These are phyloP conservation scores for Malassezia psittaci DNA, from an alignment of 1,284 basidiomycete species.

Conservation along the genomic window DNA sequence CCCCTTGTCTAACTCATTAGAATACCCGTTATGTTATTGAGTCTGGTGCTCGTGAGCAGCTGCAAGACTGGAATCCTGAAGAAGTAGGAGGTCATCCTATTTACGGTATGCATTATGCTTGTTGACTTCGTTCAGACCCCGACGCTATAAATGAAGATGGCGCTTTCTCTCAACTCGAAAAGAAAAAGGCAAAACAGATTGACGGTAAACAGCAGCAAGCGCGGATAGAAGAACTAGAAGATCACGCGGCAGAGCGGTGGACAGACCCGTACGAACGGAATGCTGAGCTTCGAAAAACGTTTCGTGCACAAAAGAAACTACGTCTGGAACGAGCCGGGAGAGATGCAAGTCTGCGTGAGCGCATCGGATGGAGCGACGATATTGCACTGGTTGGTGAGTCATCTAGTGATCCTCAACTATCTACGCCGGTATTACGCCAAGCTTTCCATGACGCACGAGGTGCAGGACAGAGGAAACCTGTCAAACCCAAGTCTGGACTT, in stretches of 20 bases:
- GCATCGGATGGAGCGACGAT: slow-evolving; percentile 33
- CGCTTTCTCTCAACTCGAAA: slow-evolving; percentile 77
- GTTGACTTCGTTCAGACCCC: neutral
- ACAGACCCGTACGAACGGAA: slow-evolving; percentile 76
- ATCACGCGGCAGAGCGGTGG: slow-evolving; percentile 62
- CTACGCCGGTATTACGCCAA: slow-evolving; percentile 9
- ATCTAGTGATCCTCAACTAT: neutral
- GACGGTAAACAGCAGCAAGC: slow-evolving; percentile 61
- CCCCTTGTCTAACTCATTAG: slow-evolving; percentile 50
- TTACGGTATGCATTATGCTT: slow-evolving; percentile 55
- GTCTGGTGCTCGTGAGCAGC: slow-evolving; percentile 77
- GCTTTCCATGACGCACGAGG: slow-evolving; percentile 2
- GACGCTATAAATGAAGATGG: slow-evolving; percentile 55
- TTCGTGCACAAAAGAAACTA: slow-evolving; percentile 73
- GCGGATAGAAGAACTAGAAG: slow-evolving; percentile 66
- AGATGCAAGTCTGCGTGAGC: slow-evolving; percentile 60
- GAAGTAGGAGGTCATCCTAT: slow-evolving; percentile 87
- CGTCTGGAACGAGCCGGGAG: slow-evolving; percentile 58
- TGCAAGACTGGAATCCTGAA: slow-evolving; percentile 89
- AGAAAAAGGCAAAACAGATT: slow-evolving; percentile 67
- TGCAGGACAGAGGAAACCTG: neutral
- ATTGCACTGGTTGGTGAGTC: slow-evolving; percentile 6
- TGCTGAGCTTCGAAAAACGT: slow-evolving; percentile 61
- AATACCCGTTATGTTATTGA: slow-evolving; percentile 89
- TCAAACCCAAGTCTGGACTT: neutral